Evolutionary conservation across 2,329 filamentous ascomycete species (phyloP).

Genomic region (Fusarium sp.): DNA sequence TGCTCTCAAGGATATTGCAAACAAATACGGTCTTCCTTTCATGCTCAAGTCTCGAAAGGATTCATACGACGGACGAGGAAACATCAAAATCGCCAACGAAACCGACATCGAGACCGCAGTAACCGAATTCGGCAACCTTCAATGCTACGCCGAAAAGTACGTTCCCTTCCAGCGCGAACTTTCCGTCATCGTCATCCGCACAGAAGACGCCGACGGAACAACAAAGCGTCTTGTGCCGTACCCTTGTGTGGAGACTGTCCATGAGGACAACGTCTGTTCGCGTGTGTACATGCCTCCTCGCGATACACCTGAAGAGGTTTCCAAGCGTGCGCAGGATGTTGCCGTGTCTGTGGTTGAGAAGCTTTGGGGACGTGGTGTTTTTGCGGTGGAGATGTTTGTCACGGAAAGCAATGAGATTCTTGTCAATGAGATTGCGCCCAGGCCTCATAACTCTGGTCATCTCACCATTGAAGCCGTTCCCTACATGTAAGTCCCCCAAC

Average conservation of each 20-base stretch:
- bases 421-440: constrained; percentile 88
- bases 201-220: constrained; percentile 71
- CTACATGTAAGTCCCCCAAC: constrained; percentile 59
- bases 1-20: constrained; percentile 73
- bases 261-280: constrained; percentile 96
- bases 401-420: constrained; percentile 76
- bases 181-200: constrained; percentile 94
- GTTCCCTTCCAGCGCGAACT: constrained; percentile 87
- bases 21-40: constrained; percentile 80
- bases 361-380: constrained; percentile 90
- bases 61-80: constrained; percentile 90
- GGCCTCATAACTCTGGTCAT: constrained; percentile 91
- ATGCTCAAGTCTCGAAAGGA: constrained; percentile 94
- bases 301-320: constrained; percentile 80
- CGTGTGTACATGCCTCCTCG: constrained; percentile 89
- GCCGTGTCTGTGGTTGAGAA: constrained; percentile 71
- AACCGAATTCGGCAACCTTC: constrained; percentile 74
- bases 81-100: constrained; percentile 62
- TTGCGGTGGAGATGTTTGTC: constrained; percentile 96
- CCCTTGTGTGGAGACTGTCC: constrained; percentile 92
- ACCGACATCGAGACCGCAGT: constrained; percentile 71
- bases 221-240: constrained; percentile 73
- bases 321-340: constrained; percentile 62
- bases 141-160: constrained; percentile 91
- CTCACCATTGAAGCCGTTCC: constrained; percentile 93